Conservation (phyloP, 768 basidiomycete species). For the Kwoniella botswanensis region DNA sequence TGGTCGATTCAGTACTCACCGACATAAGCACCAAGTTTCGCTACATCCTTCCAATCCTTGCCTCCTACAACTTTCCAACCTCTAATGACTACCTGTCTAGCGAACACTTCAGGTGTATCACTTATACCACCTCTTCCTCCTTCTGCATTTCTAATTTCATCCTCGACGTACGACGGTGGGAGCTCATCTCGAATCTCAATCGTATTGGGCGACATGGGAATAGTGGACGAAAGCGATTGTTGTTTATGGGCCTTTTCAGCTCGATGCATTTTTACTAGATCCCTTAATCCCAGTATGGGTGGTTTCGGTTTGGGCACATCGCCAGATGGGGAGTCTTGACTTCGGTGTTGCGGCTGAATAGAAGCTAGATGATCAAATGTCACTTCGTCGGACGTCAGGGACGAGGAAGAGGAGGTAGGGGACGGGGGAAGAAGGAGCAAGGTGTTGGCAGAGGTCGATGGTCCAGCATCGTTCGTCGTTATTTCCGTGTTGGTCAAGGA, state of each 20-base stretch:
- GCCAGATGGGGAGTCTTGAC: neutral
- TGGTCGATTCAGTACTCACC: constrained; percentile 37
- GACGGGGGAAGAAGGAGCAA: constrained; percentile 13
- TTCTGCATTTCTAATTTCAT: neutral
- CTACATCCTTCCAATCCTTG: constrained; percentile 42
- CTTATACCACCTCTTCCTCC: constrained; percentile 1
- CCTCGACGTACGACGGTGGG: constrained; percentile 7
- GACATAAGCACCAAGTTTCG: constrained; percentile 54
- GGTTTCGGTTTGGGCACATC: constrained; percentile 5
- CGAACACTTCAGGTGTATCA: constrained; percentile 29
- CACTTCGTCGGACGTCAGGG: constrained; percentile 26
- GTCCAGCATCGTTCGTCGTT: neutral
- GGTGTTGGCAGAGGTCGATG: neutral
- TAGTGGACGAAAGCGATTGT: neutral
- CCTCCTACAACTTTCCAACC: constrained; percentile 56
- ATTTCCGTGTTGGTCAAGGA: neutral
- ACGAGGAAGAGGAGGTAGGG: constrained; percentile 10
- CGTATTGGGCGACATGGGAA: neutral
- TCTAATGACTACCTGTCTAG: constrained; percentile 45
- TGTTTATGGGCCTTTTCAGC: neutral
- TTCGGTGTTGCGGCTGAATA: neutral
- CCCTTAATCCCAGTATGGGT: constrained; percentile 21
- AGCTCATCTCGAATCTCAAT: constrained; percentile 1
- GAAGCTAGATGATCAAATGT: constrained; percentile 24
- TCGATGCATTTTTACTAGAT: constrained; percentile 27